A percentile compares a stretch with the other conserved stretches of the same genome.
phyloP scores from a whole-genome alignment of 306 rosid genomes.

The Quillaja saponaria region DNA sequence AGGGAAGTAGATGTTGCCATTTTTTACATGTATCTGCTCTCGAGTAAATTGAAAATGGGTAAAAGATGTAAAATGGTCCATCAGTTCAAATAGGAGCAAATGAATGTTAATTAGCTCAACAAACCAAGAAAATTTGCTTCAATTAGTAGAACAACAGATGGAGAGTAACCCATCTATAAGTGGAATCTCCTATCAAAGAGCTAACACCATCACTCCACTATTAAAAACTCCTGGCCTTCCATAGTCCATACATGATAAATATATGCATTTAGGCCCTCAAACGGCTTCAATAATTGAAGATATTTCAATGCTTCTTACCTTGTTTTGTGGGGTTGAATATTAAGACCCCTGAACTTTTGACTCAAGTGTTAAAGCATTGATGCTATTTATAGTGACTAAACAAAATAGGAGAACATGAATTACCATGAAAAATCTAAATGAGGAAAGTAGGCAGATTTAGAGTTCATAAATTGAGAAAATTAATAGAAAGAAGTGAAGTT shows the following conservation, averaged over 20 bases:
- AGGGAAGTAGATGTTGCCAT: slow-evolving; percentile 31
- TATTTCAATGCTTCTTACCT: slow-evolving; percentile 33
- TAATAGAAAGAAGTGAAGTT: too few species aligned
- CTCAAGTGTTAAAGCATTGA: slow-evolving; percentile 16
- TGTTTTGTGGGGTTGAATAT: slow-evolving; percentile 17
- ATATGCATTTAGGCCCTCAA: slow-evolving; percentile 1
- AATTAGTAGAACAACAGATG: background rate
- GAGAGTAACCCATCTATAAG: slow-evolving; percentile 24
- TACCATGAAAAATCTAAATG: slow-evolving; percentile 19
- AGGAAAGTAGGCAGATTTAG: slow-evolving; percentile 13
- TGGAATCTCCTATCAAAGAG: slow-evolving; percentile 25
- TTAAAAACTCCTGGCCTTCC: slow-evolving; percentile 40
- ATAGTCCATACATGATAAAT: slow-evolving; percentile 16
- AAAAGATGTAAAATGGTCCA: slow-evolving; percentile 28
- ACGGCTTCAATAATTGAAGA: slow-evolving; percentile 22
- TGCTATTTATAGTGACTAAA: background rate
- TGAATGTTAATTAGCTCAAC: slow-evolving; percentile 18
- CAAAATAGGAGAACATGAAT: slow-evolving; percentile 27
- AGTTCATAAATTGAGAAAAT: too few species aligned
- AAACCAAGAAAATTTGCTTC: slow-evolving; percentile 22
- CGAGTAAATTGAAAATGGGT: slow-evolving; percentile 12
- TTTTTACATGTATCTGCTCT: background rate
- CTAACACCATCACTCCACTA: slow-evolving; percentile 20
- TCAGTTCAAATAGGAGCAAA: background rate
- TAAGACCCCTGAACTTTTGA: slow-evolving; percentile 25